These are phyloP conservation scores for Pinus albicaulis DNA, from an alignment of 75 land plant genomes.

Conservation along the genomic window DNA sequence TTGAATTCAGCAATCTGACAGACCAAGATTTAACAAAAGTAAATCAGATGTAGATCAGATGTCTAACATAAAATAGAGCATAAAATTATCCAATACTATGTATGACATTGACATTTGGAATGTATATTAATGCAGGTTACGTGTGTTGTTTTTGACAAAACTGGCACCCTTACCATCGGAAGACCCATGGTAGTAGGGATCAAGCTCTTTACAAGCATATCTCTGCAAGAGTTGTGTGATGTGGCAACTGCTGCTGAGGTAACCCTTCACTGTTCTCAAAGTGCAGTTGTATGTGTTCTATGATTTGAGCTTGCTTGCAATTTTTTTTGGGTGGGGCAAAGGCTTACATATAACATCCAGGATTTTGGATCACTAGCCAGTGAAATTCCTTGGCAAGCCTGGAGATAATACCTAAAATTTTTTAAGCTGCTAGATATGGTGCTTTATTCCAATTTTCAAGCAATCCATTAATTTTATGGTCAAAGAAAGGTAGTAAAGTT, in stretches of 20 bases:
- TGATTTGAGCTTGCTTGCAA: slow-evolving; percentile 1
- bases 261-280: background rate
- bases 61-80: background rate
- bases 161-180: slow-evolving; percentile 91
- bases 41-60: too few species aligned
- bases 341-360: background rate
- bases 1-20: background rate
- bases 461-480: background rate
- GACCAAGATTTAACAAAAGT: background rate
- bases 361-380: too few species aligned
- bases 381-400: background rate
- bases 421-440: background rate
- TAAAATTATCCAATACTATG: background rate
- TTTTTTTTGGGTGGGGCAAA: background rate
- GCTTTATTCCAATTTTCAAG: background rate
- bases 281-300: background rate
- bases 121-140: slow-evolving; percentile 50
- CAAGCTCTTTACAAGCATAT: slow-evolving; percentile 51
- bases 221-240: slow-evolving; percentile 51
- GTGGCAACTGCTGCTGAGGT: slow-evolving; percentile 82
- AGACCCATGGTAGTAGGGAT: slow-evolving; percentile 79
- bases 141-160: slow-evolving; percentile 86
- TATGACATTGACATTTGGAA: slow-evolving; percentile 4
- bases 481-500: background rate
- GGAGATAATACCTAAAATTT: background rate